phyloP scores from a whole-genome alignment of 2,329 filamentous ascomycete genomes.

The Acrocalymma vagum region DNA sequence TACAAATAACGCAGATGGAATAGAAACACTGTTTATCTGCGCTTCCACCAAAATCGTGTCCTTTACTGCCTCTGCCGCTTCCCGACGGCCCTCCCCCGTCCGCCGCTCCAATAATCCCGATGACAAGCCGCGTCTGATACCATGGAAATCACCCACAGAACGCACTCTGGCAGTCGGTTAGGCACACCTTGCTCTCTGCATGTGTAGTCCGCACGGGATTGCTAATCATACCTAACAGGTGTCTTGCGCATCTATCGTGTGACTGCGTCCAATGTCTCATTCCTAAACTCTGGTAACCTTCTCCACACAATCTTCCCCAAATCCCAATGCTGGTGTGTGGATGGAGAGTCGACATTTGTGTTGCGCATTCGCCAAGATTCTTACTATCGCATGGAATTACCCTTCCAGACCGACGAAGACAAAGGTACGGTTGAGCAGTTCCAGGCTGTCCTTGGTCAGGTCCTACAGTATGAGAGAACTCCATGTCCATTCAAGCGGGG shows the following conservation, averaged over 20 bases:
- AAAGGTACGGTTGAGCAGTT: conserved; percentile 70
- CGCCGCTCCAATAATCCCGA: conserved; percentile 39
- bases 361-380: conserved; percentile 82
- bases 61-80: conserved; percentile 57
- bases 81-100: conserved; percentile 45
- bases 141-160: conserved; percentile 80
- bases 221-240: conserved; percentile 56
- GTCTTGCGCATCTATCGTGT: conserved; percentile 85
- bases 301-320: conserved; percentile 87
- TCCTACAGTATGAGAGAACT: conserved; percentile 88
- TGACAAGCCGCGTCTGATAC: conserved; percentile 68
- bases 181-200: conserved; percentile 28
- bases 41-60: conserved; percentile 76
- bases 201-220: neutral
- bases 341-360: conserved; percentile 85
- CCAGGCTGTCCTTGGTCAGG: conserved; percentile 73
- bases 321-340: conserved; percentile 93
- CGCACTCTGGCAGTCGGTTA: conserved; percentile 80
- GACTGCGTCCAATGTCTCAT: conserved; percentile 80
- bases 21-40: conserved; percentile 80
- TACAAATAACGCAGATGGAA: conserved; percentile 49
- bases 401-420: conserved; percentile 70
- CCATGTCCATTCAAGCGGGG: conserved; percentile 83
- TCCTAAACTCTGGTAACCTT: conserved; percentile 83
- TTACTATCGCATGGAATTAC: conserved; percentile 91